Evolutionary conservation across 176 grass and related monocot genomes (phyloP).

Genomic region (Triticum urartu): DNA sequence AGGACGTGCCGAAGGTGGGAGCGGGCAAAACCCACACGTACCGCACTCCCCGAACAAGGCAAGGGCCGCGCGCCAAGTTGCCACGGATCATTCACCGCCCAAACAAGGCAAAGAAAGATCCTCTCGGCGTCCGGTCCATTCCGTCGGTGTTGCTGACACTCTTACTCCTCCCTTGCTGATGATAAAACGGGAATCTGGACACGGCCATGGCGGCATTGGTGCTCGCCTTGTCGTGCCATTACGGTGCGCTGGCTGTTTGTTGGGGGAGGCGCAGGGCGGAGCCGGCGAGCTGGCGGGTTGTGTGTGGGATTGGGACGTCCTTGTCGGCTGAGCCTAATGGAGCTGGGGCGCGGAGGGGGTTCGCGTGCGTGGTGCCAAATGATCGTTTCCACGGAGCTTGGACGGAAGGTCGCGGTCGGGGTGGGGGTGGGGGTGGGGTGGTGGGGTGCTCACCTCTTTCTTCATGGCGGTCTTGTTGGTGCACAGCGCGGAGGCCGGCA

Average conservation of each 20-base stretch:
- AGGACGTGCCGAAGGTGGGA: neutral
- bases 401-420: neutral
- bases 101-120: neutral
- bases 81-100: neutral
- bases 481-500: slow-evolving; percentile 4
- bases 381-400: neutral
- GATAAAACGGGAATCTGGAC: neutral
- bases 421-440: neutral
- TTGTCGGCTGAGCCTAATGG: slow-evolving; percentile 10
- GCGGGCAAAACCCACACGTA: neutral
- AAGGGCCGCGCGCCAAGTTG: neutral
- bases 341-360: neutral
- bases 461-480: slow-evolving; percentile 1
- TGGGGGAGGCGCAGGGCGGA: neutral
- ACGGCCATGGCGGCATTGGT: neutral
- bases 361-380: slow-evolving; percentile 6
- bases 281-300: neutral
- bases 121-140: neutral
- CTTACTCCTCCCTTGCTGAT: too few species aligned
- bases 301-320: neutral
- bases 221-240: neutral
- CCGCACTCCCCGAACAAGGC: neutral
- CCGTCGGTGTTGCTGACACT: neutral
- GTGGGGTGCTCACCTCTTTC: slow-evolving; percentile 60
- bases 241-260: neutral